Evolutionary conservation across 768 basidiomycete species (phyloP).

Genomic region (Infundibulicybe gibba): DNA sequence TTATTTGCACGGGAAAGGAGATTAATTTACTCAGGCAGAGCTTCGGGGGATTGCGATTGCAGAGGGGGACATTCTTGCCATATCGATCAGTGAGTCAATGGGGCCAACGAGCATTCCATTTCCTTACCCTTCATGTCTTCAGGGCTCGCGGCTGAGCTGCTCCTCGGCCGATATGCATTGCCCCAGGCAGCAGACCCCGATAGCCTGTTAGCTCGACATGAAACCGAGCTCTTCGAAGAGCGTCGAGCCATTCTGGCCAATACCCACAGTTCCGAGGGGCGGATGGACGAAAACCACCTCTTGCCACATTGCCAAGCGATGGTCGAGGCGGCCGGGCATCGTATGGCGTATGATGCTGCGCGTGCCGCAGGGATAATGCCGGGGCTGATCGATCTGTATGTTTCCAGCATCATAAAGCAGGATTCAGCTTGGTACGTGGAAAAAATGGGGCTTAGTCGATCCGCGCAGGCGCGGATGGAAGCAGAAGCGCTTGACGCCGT

Average conservation of each 20-base stretch:
- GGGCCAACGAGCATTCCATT: background rate
- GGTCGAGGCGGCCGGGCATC: slow-evolving; percentile 41
- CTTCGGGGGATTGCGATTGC: slow-evolving; percentile 35
- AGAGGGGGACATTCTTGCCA: slow-evolving; percentile 46
- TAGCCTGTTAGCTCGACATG: slow-evolving; percentile 17
- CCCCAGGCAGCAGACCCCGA: slow-evolving; percentile 12
- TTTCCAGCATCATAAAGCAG: slow-evolving; percentile 23
- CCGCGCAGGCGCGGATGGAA: too few relatives aligned
- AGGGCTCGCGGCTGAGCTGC: too few relatives aligned
- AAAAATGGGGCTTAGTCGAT: too few relatives aligned
- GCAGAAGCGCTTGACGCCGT: too few relatives aligned
- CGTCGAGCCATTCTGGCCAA: slow-evolving; percentile 14
- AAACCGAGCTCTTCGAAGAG: slow-evolving; percentile 11
- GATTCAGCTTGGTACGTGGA: slow-evolving; percentile 36
- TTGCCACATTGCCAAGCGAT: slow-evolving; percentile 37
- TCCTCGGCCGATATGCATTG: slow-evolving; percentile 19
- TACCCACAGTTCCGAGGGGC: slow-evolving; percentile 22
- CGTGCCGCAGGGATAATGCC: slow-evolving; percentile 17
- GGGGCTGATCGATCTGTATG: slow-evolving; percentile 34
- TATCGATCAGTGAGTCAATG: slow-evolving; percentile 31
- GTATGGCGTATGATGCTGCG: slow-evolving; percentile 42
- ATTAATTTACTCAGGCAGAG: slow-evolving; percentile 21
- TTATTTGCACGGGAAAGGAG: too few relatives aligned
- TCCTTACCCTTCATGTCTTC: background rate
- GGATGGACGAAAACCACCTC: slow-evolving; percentile 26